Conservation (phyloP, 2,329 filamentous ascomycete species). For the Didymella keratinophila region DNA sequence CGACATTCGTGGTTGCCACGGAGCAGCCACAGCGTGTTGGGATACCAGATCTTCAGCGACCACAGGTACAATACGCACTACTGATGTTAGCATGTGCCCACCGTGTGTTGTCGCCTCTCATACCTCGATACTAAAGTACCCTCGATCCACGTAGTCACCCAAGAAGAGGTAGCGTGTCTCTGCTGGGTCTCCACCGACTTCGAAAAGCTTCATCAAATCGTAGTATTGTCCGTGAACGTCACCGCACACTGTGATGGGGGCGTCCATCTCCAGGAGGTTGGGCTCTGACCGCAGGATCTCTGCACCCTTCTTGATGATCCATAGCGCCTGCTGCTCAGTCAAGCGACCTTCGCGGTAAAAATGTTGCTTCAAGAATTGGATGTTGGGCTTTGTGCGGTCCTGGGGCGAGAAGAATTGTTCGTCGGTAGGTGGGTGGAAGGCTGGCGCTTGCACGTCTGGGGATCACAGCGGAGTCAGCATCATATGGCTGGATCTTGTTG, state of each 20-base stretch:
- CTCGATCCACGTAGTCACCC: slow-evolving; percentile 96
- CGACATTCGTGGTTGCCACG: slow-evolving; percentile 98
- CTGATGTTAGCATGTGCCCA: slow-evolving; percentile 42
- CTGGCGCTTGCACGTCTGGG: slow-evolving; percentile 94
- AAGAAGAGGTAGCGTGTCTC: slow-evolving; percentile 97
- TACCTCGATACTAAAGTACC: slow-evolving; percentile 97
- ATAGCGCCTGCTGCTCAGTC: slow-evolving; percentile 96
- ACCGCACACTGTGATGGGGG: slow-evolving; percentile 97
- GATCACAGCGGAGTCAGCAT: slow-evolving; percentile 36
- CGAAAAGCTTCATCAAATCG: slow-evolving; percentile 99
- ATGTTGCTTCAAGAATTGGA: slow-evolving; percentile 95
- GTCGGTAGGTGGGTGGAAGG: slow-evolving; percentile 89
- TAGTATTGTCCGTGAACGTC: slow-evolving; percentile 99
- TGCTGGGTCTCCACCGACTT: slow-evolving; percentile 94
- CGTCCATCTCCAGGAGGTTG: slow-evolving; percentile 98
- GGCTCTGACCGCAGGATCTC: slow-evolving; percentile 89
- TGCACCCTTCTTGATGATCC: slow-evolving; percentile 88
- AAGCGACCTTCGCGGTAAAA: slow-evolving; percentile 97
- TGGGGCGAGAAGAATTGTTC: slow-evolving; percentile 93
- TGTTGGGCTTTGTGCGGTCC: slow-evolving; percentile 86
- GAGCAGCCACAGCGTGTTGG: slow-evolving; percentile 94
- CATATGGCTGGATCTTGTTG: slow-evolving; percentile 27
- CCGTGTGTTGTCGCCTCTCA: background rate
- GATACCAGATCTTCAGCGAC: slow-evolving; percentile 99
- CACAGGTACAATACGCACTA: slow-evolving; percentile 95